Conservation (phyloP, 2,329 filamentous ascomycete species). For the Fusarium gaditjirri region DNA sequence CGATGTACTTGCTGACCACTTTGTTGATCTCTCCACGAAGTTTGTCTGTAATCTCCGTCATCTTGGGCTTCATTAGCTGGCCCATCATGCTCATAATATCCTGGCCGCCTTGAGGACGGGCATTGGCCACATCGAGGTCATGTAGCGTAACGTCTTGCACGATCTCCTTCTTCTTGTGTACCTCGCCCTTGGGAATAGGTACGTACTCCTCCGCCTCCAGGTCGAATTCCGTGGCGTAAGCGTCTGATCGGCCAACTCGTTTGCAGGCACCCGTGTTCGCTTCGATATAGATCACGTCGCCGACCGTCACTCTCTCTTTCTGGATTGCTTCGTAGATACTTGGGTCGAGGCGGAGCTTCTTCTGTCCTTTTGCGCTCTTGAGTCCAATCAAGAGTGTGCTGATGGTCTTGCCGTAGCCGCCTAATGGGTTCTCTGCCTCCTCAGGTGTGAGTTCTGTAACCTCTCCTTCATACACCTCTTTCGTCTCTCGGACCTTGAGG, state of each 20-base stretch:
- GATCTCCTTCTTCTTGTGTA: slow-evolving; percentile 99
- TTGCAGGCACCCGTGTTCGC: slow-evolving; percentile 99
- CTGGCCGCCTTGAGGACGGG: slow-evolving; percentile 93
- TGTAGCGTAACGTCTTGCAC: slow-evolving; percentile 98
- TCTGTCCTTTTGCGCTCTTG: slow-evolving; percentile 95
- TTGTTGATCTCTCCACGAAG: slow-evolving; percentile 97
- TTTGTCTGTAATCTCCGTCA: slow-evolving; percentile 99
- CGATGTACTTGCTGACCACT: slow-evolving; percentile 98
- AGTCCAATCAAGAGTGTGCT: slow-evolving; percentile 93
- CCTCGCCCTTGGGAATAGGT: slow-evolving; percentile 97
- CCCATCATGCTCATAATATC: slow-evolving; percentile 99
- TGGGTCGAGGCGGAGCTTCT: slow-evolving; percentile 95
- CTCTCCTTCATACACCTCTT: slow-evolving; percentile 99
- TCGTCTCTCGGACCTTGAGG: slow-evolving; percentile 96
- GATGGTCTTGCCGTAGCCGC: slow-evolving; percentile 97
- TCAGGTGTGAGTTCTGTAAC: slow-evolving; percentile 97
- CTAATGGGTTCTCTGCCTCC: slow-evolving; percentile 96
- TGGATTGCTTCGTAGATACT: slow-evolving; percentile 99
- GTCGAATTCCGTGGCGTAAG: slow-evolving; percentile 98
- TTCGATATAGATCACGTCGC: slow-evolving; percentile 99
- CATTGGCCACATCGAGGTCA: slow-evolving; percentile 95
- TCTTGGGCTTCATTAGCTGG: slow-evolving; percentile 99
- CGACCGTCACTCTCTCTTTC: slow-evolving; percentile 94
- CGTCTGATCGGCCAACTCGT: slow-evolving; percentile 93
- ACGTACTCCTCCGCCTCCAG: slow-evolving; percentile 99